Percentiles rank a stretch among this genome's conserved stretches.
Conservation (phyloP, 306 rosid species). For the Sphenostylis stenocarpa region DNA sequence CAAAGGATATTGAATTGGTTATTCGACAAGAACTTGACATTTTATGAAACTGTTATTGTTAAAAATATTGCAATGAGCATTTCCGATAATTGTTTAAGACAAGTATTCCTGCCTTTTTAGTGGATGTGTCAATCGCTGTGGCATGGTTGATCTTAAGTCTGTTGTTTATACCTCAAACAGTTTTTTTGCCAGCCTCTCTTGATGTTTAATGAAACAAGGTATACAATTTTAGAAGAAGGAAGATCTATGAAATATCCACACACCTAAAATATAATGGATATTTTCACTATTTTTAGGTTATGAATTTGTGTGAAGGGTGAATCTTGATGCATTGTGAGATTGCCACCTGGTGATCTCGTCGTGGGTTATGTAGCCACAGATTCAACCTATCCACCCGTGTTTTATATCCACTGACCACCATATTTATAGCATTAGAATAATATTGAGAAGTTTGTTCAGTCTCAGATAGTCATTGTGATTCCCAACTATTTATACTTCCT, state of each 20-base stretch:
- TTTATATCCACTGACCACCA: background rate
- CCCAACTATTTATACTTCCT: background rate
- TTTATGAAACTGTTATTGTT: constrained; percentile 5
- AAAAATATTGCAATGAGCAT: background rate
- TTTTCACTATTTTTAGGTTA: background rate
- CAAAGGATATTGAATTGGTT: background rate
- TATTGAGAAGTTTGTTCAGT: background rate
- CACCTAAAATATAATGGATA: background rate
- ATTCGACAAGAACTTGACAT: background rate
- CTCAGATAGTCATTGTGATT: background rate
- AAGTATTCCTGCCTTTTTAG: background rate
- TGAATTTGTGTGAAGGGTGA: background rate
- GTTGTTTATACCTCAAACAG: background rate
- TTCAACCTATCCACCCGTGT: background rate
- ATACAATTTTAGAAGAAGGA: background rate
- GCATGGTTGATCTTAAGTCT: background rate
- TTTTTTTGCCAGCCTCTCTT: background rate
- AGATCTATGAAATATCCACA: background rate
- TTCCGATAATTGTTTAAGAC: constrained; percentile 8
- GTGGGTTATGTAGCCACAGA: background rate
- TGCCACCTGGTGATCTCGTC: background rate
- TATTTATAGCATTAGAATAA: background rate
- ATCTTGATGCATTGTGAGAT: background rate
- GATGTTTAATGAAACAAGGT: background rate
- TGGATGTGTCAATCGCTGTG: background rate